Evolutionary conservation across 441 rosid species (phyloP), one percentile per base, ranked within the genome.

Genomic region (Erodium trifolium): DNA sequence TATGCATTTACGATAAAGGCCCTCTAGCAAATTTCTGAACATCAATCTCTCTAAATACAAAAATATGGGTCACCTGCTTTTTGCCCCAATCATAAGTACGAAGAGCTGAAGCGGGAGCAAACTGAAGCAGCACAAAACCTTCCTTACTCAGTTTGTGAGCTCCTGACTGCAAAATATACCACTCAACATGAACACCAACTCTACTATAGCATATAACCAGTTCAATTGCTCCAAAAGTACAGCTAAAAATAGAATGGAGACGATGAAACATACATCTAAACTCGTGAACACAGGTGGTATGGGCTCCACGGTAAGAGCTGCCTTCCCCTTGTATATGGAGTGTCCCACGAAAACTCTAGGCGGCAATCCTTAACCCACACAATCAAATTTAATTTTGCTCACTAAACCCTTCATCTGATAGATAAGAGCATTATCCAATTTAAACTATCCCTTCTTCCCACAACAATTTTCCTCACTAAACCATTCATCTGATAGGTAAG

Each of bases 311-410:
- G 93, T 85, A 68, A 93, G 89, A 66, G 92, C 99, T 55, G 93
- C 97, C 82, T 91, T 93, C 73, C 99, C 99, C 83, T 93, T 93
- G 81, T 91, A 93, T 68, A 93, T 87, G 17, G 95, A 88, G 78
- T 93, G 91, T 0, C 93, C 86, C 65, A 88, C 96, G 14, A 73
- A 93, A 75, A 83, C 83, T 80, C 80, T 78, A 29, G 90, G 43
- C 29, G 86, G 80, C 65, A 70, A 70, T 19, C 65, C 65, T 35
- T 3, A 66, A 39, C n/a, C 29, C 68, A 66, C 47, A 18, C 3
- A 29, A 35, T 66, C 51, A 39, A 9, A 9, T 66, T 66, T 18
- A 39, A 53, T 14, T 53, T 53, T 34, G 4, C 37, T 34, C 37
- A 34, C 37, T 34, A 34, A 34, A 34, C 37, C 3, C 37, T 34